phyloP scores from a whole-genome alignment of 129 eudicot genomes.

The Solidago caesia region DNA sequence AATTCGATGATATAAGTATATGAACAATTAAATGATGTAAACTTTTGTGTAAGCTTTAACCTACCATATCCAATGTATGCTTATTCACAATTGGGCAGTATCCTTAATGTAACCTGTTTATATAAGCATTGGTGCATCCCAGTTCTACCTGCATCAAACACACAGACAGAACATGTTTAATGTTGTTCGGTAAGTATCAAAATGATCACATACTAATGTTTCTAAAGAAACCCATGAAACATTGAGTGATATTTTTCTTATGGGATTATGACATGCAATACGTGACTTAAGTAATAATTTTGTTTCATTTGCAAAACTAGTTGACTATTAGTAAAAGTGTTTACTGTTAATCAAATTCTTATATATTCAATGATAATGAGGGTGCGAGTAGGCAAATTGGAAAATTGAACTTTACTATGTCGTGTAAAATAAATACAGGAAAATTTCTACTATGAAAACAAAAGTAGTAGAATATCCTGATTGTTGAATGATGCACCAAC shows the following conservation, averaged over 20 bases:
- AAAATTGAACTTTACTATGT: neutral
- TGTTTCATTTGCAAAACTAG: no score
- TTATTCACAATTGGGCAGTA: slow-evolving; percentile 24
- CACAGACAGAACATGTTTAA: neutral
- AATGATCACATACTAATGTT: neutral
- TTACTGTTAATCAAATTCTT: no score
- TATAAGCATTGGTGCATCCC: slow-evolving; percentile 22
- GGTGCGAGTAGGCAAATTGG: slow-evolving; percentile 1
- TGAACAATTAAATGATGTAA: slow-evolving; percentile 16
- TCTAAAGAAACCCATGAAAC: neutral
- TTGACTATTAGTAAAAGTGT: no score
- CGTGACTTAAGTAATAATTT: no score
- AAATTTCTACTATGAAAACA: neutral
- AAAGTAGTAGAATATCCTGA: neutral
- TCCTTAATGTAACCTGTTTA: neutral
- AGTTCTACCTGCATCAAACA: slow-evolving; percentile 29
- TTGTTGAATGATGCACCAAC: slow-evolving; percentile 7
- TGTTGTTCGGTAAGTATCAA: neutral
- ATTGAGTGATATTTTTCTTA: no score
- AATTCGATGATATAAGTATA: neutral
- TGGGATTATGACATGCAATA: no score
- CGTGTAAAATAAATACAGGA: neutral
- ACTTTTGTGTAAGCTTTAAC: slow-evolving; percentile 15
- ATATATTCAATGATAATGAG: neutral
- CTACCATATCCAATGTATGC: slow-evolving; percentile 16